Percentiles rank a stretch among this genome's conserved stretches.
phyloP scores from a whole-genome alignment of 2,329 filamentous ascomycete species.

The Triangularia verruculosa region DNA sequence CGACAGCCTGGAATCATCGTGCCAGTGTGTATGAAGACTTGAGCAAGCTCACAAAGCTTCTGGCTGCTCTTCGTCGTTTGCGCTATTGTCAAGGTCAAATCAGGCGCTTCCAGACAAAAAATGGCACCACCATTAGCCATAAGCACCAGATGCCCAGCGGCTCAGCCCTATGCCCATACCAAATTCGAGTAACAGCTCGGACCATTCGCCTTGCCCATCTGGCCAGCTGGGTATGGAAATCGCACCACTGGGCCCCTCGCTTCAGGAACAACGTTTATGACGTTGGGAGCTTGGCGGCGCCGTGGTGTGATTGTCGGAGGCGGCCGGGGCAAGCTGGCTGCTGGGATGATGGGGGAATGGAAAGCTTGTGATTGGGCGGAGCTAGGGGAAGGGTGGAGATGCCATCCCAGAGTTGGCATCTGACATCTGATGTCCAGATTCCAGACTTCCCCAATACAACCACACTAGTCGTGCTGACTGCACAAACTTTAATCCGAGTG shows the following conservation, averaged over 20 bases:
- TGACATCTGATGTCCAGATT: neutral
- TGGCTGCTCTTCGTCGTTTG: neutral
- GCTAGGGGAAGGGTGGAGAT: neutral
- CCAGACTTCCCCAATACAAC: neutral
- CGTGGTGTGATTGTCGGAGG: constrained; percentile 11
- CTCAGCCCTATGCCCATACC: constrained; percentile 2
- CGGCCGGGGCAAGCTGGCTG: neutral
- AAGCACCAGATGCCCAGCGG: constrained; percentile 6
- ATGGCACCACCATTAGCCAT: neutral
- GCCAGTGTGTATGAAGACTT: neutral
- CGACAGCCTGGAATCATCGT: neutral
- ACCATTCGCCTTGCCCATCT: neutral
- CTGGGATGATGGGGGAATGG: neutral
- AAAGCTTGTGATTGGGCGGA: neutral
- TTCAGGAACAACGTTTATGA: neutral
- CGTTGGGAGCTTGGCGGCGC: neutral
- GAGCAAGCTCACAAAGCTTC: neutral
- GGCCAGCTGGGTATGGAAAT: neutral
- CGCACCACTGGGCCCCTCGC: neutral
- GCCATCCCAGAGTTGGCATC: neutral
- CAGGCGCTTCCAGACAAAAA: neutral
- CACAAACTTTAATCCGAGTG: neutral
- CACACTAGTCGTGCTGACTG: neutral
- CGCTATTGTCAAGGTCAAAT: neutral
- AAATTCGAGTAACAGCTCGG: neutral